Base-by-base conservation (phyloP, 2,329 filamentous ascomycete species). In the Ophioceras dolichostomum region DNA sequence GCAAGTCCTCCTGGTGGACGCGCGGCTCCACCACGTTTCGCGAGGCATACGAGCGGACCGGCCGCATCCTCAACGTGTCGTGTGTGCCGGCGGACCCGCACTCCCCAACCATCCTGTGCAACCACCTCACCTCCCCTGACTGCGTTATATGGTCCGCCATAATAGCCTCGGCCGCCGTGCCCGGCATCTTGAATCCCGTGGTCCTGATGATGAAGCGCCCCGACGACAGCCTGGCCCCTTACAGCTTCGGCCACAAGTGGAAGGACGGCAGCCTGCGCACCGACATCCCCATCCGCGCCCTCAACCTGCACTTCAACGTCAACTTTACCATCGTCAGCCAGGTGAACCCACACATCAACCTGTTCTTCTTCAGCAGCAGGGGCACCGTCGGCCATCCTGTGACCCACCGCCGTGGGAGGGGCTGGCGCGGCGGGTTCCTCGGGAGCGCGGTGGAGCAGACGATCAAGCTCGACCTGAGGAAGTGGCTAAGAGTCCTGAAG, bases 81-180 rank as follows among this genome's bases (percentile, higher is more conserved):
- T 98, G 91, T 56, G 86, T 98, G 2, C 91, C 91, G 1, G 88
- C 89, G 0, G 91, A 98, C 55, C 91, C 89, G 14, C 87, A 98
- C 58, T 93, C 85, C 31, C 89, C 75, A 8, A 78, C 87, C 1
- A 94, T 98, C 45, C 69, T 98, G 7, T 86, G 86, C 52, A 98
- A 98, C 60, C 94, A 96, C 55, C 72, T 95, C 22, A 96, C 91
- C 2, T 83, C 83, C 17, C 91, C 91, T 0, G 87, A 98, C 61
- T 98, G 91, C 53, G 91, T 98, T 29, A 93, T 98, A 44, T 98
- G 93, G 91, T 94, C 87, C 10, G 89, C 91, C 2, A 87, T 96
- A 3, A 64, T 98, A 32, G 91, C 91, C 1, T 95, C 88, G 5
- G 91, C 91, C 4, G 91, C 91, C 4, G 91, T 98, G 0, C 91